Conservation (phyloP, 2,329 filamentous ascomycete species). For the Teratosphaeria nubilosa region DNA sequence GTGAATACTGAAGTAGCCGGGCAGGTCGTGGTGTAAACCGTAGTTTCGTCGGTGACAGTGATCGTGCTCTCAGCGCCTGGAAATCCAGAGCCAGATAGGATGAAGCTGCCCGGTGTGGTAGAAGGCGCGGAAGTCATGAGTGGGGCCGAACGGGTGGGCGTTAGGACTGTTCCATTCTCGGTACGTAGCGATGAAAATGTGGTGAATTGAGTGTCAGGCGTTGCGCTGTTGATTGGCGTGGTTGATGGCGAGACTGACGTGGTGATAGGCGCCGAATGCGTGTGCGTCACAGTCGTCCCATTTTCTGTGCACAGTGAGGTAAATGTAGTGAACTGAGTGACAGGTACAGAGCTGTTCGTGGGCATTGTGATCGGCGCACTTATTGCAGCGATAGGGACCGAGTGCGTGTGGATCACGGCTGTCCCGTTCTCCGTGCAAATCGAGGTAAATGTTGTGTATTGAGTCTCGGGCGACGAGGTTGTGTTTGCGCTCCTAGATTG, state of each 20-base stretch:
- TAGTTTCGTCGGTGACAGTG: constrained; percentile 4
- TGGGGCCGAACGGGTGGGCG: constrained; percentile 1
- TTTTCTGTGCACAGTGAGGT: background rate
- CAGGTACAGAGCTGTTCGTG: background rate
- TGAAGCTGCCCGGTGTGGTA: background rate
- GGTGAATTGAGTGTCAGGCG: background rate
- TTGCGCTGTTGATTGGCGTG: background rate
- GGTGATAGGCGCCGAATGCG: background rate
- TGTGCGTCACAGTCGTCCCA: background rate
- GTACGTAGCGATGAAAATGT: constrained; percentile 1
- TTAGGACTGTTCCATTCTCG: background rate
- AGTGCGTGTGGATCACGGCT: constrained; percentile 1
- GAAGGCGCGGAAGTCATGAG: background rate
- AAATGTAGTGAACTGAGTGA: background rate
- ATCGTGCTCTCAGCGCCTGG: background rate
- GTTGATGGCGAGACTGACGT: background rate
- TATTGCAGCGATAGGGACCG: background rate
- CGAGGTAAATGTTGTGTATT: constrained; percentile 1
- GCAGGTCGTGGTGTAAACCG: constrained; percentile 10
- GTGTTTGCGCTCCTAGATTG: background rate
- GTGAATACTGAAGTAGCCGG: constrained; percentile 2
- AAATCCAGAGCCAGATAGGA: background rate
- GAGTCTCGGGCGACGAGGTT: background rate
- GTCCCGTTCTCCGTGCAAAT: constrained; percentile 1
- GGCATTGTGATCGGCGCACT: background rate